Conservation (phyloP, 106 monocot species). For the Acanthochlamys bracteata region DNA sequence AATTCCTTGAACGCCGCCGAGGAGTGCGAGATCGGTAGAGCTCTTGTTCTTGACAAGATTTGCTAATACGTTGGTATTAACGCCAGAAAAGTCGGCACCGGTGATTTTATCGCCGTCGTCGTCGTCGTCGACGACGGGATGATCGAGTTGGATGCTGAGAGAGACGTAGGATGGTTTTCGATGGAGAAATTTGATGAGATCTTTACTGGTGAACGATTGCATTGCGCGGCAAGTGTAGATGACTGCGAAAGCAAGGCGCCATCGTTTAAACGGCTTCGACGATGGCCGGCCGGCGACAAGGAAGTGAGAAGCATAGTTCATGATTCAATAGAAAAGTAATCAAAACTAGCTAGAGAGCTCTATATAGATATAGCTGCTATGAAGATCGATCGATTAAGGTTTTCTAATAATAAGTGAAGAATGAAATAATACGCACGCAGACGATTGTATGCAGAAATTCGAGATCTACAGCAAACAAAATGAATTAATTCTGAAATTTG, state of each 20-base stretch:
- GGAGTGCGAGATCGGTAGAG: slow-evolving; percentile 1
- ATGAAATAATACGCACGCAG: no score
- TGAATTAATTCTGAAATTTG: no score
- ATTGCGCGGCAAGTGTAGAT: slow-evolving; percentile 27
- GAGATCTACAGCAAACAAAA: no score
- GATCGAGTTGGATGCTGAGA: slow-evolving; percentile 8
- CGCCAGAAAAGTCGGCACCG: neutral
- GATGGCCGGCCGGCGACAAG: neutral
- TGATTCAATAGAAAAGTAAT: no score
- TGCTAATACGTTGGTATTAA: neutral
- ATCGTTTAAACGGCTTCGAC: slow-evolving; percentile 2
- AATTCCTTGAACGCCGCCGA: slow-evolving; percentile 28
- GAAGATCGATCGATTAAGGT: no score
- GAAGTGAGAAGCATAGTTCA: slow-evolving; percentile 7
- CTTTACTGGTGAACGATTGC: neutral
- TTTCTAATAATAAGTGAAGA: no score
- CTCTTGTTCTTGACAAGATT: slow-evolving; percentile 20
- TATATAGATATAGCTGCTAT: no score
- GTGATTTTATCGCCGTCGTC: neutral
- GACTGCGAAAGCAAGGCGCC: slow-evolving; percentile 27
- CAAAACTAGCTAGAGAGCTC: no score
- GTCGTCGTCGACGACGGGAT: neutral
- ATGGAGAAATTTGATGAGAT: neutral
- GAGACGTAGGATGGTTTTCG: slow-evolving; percentile 3
- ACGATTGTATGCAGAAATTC: no score